Base-by-base conservation (phyloP, 1,139 yeast genomes). In the Saccharomyces hybrid region DNA sequence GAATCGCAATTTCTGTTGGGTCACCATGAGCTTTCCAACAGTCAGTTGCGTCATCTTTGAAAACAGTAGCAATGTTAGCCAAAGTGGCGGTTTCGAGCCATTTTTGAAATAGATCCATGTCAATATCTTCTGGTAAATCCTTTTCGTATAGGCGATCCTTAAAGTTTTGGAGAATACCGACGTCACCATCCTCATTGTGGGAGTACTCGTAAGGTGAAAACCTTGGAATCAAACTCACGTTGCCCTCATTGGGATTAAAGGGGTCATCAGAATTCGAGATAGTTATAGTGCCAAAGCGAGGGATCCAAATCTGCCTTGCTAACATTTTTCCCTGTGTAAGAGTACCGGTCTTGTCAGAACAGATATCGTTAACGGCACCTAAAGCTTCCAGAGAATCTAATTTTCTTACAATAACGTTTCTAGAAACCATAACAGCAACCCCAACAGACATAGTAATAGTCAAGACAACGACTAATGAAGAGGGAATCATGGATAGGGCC, bases 401-500 rank as follows among this genome's bases (percentile, higher is more conserved):
- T 63, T 97, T 81, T 64, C 93, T 86, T 57, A 95, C 96, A 66
- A 95, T 91, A 3, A 97, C 99, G 66, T 86, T 86, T 63, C 90
- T 85, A 51, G 83, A 82, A 2, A 98, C 97, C 99, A 93, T 93
- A 70, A 97, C 81, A 61, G 91, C 79, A 38, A 95, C 98, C 49
- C 99, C 99, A 47, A 93, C 80, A 0, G 99, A 98, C 69, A 93
- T 78, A 0, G 99, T 93, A 14, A 93, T 98, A 3, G 99, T 91
- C 52, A 93, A 96, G 65, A 95, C 95, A 62, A 93, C 95, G 0
- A 98, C 99, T 61, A 93, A 78, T 49, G 99, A 98, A 69, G 95
- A 98, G 1, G 99, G 99, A 63, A 93, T 93, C 48, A 98, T 98
- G 48, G 99, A 98, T 25, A 93, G 96, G 0, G 99, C 99, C 55